Conservation (phyloP, 75 land plant genomes). For the Gnetum montanum region DNA sequence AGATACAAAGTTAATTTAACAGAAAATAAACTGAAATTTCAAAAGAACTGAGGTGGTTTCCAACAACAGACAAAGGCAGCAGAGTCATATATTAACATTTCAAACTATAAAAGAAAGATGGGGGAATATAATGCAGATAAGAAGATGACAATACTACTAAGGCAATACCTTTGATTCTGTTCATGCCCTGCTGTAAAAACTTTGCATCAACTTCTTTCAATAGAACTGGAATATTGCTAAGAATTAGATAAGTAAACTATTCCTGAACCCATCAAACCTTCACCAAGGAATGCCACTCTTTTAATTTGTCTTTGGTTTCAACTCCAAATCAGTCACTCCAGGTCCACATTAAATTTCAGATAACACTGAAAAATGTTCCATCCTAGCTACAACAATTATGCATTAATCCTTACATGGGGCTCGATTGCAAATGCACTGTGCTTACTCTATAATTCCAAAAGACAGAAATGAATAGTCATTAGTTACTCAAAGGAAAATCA, state of each 20-base stretch:
- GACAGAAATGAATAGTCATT: no score
- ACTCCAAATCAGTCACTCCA: slow-evolving; percentile 72
- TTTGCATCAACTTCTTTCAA: slow-evolving; percentile 90
- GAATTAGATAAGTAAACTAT: slow-evolving; percentile 80
- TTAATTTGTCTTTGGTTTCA: slow-evolving; percentile 56
- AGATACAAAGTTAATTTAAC: no score
- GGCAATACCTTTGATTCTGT: slow-evolving; percentile 68
- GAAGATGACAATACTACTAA: neutral
- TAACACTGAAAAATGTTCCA: no score
- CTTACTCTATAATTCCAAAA: no score
- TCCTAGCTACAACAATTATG: no score
- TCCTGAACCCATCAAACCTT: slow-evolving; percentile 98
- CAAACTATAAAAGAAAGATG: neutral
- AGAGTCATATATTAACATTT: neutral
- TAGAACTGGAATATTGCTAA: slow-evolving; percentile 65
- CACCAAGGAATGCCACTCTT: slow-evolving; percentile 90
- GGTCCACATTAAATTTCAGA: no score
- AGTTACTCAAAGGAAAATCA: no score
- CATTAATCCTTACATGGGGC: no score
- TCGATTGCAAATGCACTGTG: no score
- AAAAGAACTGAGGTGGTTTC: no score
- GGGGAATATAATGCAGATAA: neutral
- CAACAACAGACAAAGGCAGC: neutral
- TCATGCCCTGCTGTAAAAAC: slow-evolving; percentile 66
- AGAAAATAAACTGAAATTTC: no score